Evolutionary conservation across 2,329 filamentous ascomycete species (phyloP).

Genomic region (Metarhizium robertsii): DNA sequence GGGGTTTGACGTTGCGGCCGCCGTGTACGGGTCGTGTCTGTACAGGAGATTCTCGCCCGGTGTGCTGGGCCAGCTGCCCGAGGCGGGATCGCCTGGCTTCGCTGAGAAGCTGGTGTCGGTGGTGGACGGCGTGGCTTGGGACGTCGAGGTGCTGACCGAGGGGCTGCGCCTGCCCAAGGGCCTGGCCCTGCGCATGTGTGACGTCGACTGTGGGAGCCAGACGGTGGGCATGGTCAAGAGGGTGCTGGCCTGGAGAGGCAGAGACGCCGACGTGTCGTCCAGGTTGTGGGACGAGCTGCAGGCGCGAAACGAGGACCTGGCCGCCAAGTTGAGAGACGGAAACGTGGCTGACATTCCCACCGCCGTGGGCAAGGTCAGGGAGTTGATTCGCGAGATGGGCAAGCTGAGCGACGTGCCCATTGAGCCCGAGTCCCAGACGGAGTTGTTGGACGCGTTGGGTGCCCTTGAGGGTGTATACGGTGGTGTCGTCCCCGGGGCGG

Average conservation of each 20-base stretch:
- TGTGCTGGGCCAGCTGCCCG: conserved; percentile 58
- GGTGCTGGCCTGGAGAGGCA: conserved; percentile 71
- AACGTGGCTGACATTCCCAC: conserved; percentile 31
- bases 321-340: conserved; percentile 48
- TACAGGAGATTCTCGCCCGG: conserved; percentile 88
- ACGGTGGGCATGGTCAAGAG: conserved; percentile 95
- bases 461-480: conserved; percentile 71
- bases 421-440: conserved; percentile 79
- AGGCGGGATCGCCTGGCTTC: conserved; percentile 59
- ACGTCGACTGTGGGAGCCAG: conserved; percentile 88
- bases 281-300: conserved; percentile 70
- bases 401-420: conserved; percentile 68
- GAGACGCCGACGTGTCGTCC: conserved; percentile 54
- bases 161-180: conserved; percentile 62
- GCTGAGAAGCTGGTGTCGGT: conserved; percentile 51
- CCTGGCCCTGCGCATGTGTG: conserved; percentile 80
- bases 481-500: conserved; percentile 88
- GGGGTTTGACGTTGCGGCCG: conserved; percentile 89
- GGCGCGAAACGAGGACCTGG: conserved; percentile 61
- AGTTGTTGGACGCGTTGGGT: conserved; percentile 69
- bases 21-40: conserved; percentile 82
- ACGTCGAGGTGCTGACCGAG: conserved; percentile 64
- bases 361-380: conserved; percentile 43
- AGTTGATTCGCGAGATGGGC: conserved; percentile 69
- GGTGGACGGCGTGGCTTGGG: conserved; percentile 65